Conservation (phyloP, 2,329 filamentous ascomycete genomes). For the Microdochium trichocladiopsis region DNA sequence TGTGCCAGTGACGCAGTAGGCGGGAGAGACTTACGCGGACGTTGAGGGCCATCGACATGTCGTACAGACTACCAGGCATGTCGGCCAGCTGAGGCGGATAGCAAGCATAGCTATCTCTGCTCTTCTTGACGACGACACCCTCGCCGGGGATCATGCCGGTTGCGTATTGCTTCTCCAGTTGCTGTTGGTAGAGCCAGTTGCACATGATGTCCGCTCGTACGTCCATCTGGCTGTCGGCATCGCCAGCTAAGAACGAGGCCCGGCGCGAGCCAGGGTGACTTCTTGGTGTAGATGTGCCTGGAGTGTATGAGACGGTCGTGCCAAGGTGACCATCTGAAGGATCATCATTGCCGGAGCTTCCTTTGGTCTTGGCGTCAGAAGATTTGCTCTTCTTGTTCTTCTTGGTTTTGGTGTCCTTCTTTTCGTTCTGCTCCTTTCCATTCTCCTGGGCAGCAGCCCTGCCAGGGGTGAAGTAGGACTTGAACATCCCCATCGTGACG, state of each 20-base stretch:
- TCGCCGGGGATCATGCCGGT: slow-evolving; percentile 27
- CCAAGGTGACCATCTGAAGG: too few relatives aligned
- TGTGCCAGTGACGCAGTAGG: slow-evolving; percentile 2
- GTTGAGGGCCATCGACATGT: slow-evolving; percentile 29
- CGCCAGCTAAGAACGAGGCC: slow-evolving; percentile 24
- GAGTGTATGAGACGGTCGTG: slow-evolving; percentile 6
- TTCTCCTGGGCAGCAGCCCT: slow-evolving; percentile 6
- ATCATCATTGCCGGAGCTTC: neutral
- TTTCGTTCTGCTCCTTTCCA: slow-evolving; percentile 10
- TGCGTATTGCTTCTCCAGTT: slow-evolving; percentile 40
- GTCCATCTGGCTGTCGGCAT: slow-evolving; percentile 37
- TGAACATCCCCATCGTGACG: slow-evolving; percentile 21
- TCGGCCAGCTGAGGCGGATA: slow-evolving; percentile 28
- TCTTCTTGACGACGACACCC: slow-evolving; percentile 31
- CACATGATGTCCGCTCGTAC: slow-evolving; percentile 57
- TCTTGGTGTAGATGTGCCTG: slow-evolving; percentile 10
- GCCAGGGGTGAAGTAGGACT: slow-evolving; percentile 23
- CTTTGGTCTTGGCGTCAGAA: slow-evolving; percentile 5
- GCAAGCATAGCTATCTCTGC: slow-evolving; percentile 27
- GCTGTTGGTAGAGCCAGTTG: slow-evolving; percentile 56
- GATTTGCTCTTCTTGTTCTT: neutral
- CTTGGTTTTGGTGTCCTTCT: slow-evolving; percentile 6
- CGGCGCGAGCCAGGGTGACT: slow-evolving; percentile 5
- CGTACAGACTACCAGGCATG: slow-evolving; percentile 24
- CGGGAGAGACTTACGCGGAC: slow-evolving; percentile 22